Evolutionary conservation across 2,329 filamentous ascomycete species (phyloP).

Genomic region (Aspergillus caelatus): DNA sequence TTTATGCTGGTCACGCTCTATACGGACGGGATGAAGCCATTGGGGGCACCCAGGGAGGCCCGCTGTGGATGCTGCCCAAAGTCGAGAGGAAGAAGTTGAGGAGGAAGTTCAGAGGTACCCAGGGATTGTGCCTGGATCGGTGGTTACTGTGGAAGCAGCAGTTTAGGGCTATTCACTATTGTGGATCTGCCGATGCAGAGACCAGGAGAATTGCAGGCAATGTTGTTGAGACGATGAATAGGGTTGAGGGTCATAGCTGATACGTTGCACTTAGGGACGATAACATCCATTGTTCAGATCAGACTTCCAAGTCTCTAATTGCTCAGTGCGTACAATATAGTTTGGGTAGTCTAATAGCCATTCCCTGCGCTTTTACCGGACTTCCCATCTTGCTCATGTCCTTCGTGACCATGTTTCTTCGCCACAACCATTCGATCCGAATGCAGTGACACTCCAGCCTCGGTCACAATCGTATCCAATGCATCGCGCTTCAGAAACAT

Average conservation of each 20-base stretch:
- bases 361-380: neutral
- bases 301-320: neutral
- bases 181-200: too few species aligned
- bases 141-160: too few species aligned
- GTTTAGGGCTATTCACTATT: too few species aligned
- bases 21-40: too few species aligned
- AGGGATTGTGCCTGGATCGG: too few species aligned
- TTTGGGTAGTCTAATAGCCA: neutral
- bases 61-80: too few species aligned
- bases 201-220: too few species aligned
- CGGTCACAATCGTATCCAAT: conserved; percentile 12
- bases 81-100: too few species aligned
- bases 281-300: too few species aligned
- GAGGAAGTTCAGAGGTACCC: too few species aligned
- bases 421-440: conserved; percentile 6
- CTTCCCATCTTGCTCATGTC: neutral
- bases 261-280: neutral
- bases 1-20: too few species aligned
- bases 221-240: neutral
- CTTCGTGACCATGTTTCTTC: neutral
- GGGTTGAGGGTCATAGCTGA: neutral
- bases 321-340: neutral
- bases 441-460: conserved; percentile 10
- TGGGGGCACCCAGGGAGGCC: too few species aligned
- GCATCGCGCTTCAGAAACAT: conserved; percentile 16